Evolutionary conservation across 2,329 filamentous ascomycete genomes (phyloP), one percentile per base, ranked within the genome.

Genomic region (Botrytis squamosa): DNA sequence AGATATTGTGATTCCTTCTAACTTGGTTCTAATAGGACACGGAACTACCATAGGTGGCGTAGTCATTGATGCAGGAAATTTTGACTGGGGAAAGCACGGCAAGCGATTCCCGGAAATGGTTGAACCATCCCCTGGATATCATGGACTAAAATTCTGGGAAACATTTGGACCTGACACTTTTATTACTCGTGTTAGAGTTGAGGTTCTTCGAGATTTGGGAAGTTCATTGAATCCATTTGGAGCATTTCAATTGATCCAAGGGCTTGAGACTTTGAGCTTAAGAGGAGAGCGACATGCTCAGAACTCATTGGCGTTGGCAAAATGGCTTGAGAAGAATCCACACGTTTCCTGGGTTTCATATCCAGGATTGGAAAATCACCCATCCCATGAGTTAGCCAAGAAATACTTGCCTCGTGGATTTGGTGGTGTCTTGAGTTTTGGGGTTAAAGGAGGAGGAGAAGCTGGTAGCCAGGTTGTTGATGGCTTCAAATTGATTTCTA

Each of bases 331-430:
- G 85, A 88, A 88, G 81, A 95, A 94, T 84, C 86, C 91, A 70
- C 89, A 96, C 80, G 95, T 98, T 67, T 88, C 88, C 79, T 98
- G 95, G 95, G 95, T 98, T 10, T 96, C 93, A 62, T 98, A 98
- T 84, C 95, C 93, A 0, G 95, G 95, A 29, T 87, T 98, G 4
- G 88, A 91, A 84, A 93, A 87, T 85, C 95, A 98, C 82, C 86
- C 88, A 22, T 93, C 89, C 80, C 93, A 98, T 83, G 88, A 88
- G 80, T 83, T 90, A 6, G 95, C 95, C 59, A 95, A 94, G 87
- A 93, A 91, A 85, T 98, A 98, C 82, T 88, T 98, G 72, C 89
- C 88, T 79, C 88, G 92, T 75, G 95, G 95, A 8, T 96, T 92
- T 80, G 95, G 95, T 77, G 95, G 96, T 79, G 95, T 99, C 29